A percentile compares a stretch with the other conserved stretches of the same genome.
Evolutionary conservation across 345 rosid species (phyloP).

Genomic region (Aquilaria sinensis): DNA sequence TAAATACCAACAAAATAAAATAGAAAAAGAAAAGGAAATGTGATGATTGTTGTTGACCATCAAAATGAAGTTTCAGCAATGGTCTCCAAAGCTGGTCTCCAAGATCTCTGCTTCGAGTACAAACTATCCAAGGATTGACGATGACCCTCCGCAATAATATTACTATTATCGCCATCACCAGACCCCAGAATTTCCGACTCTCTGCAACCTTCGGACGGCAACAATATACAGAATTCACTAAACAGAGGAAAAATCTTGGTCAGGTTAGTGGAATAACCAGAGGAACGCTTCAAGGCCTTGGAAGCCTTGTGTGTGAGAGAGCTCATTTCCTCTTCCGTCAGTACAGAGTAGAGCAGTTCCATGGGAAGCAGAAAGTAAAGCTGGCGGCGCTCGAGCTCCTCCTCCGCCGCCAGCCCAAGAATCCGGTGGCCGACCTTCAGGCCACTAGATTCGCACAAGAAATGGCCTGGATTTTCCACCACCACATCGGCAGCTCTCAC

Average conservation of each 20-base stretch:
- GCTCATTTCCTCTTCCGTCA: constrained; percentile 40
- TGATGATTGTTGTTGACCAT: not conserved
- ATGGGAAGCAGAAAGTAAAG: constrained; percentile 56
- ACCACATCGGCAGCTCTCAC: constrained; percentile 38
- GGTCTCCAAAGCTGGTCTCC: constrained; percentile 62
- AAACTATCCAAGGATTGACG: too few relatives aligned
- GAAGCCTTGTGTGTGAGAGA: constrained; percentile 28
- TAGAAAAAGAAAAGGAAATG: too few relatives aligned
- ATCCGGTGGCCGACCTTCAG: constrained; percentile 35
- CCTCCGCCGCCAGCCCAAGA: constrained; percentile 37
- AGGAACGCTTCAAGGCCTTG: constrained; percentile 26
- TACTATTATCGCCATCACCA: not conserved
- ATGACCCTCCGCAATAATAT: constrained; percentile 2
- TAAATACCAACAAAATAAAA: too few relatives aligned
- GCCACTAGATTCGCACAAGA: constrained; percentile 34
- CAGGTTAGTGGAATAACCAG: constrained; percentile 9
- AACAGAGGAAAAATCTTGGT: constrained; percentile 37
- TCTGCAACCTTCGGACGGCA: constrained; percentile 12
- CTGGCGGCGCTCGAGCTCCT: constrained; percentile 29
- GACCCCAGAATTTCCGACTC: not conserved
- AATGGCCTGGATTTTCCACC: constrained; percentile 40
- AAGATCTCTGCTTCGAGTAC: constrained; percentile 40
- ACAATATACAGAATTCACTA: constrained; percentile 28
- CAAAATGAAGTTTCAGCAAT: constrained; percentile 32
- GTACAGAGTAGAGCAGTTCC: constrained; percentile 50